Evolutionary conservation across 2,329 filamentous ascomycete genomes (phyloP).

Genomic region (Dothideomycetes sp.): DNA sequence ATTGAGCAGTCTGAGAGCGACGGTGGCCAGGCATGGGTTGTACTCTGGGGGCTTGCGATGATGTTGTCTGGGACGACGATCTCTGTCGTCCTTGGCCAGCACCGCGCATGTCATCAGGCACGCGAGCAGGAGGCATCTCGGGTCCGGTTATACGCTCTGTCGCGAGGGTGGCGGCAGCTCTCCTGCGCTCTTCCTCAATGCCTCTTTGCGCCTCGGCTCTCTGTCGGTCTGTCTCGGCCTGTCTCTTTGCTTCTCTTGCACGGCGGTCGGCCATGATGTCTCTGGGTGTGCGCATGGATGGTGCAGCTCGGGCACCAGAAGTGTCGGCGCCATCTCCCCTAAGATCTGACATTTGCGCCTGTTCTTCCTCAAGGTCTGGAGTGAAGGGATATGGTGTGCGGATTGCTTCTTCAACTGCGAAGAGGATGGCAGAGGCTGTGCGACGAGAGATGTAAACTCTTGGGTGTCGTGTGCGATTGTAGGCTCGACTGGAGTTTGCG

Average conservation of each 20-base stretch:
- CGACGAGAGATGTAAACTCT: slow-evolving; percentile 67
- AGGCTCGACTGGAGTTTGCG: slow-evolving; percentile 22
- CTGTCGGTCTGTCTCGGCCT: slow-evolving; percentile 42
- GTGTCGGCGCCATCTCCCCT: slow-evolving; percentile 49
- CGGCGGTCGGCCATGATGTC: slow-evolving; percentile 85
- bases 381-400: slow-evolving; percentile 76
- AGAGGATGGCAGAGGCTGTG: slow-evolving; percentile 84
- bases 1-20: slow-evolving; percentile 1
- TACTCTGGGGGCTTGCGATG: not conserved
- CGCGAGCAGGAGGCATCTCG: not conserved
- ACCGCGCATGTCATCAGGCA: not conserved
- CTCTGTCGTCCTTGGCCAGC: not conserved
- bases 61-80: not conserved
- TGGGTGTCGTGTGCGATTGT: slow-evolving; percentile 38
- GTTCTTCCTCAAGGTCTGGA: slow-evolving; percentile 74
- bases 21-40: not conserved
- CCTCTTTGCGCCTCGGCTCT: slow-evolving; percentile 18
- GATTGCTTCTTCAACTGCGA: slow-evolving; percentile 82
- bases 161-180: slow-evolving; percentile 1
- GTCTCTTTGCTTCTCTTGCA: slow-evolving; percentile 63
- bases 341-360: slow-evolving; percentile 86
- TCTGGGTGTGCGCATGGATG: slow-evolving; percentile 65
- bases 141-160: slow-evolving; percentile 1
- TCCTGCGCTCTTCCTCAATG: slow-evolving; percentile 36
- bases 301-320: slow-evolving; percentile 41